phyloP scores from a whole-genome alignment of 2,329 filamentous ascomycete species.

The Pseudogymnoascus sp. region DNA sequence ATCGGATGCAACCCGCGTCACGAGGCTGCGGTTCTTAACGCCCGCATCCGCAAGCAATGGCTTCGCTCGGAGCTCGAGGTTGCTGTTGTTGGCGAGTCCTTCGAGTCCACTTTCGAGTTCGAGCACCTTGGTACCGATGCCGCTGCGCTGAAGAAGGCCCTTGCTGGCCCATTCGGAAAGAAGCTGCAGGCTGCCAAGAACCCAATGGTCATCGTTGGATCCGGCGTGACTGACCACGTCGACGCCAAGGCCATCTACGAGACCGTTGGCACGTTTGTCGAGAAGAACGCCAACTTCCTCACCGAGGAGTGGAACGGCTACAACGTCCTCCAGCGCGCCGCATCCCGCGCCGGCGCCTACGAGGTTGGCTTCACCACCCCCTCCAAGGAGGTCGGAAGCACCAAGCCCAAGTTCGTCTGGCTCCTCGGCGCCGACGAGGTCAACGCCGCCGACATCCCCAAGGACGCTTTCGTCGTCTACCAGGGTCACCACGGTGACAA shows the following conservation, averaged over 20 bases:
- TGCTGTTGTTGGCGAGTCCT: slow-evolving; percentile 82
- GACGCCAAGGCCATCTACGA: slow-evolving; percentile 94
- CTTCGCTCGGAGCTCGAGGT: slow-evolving; percentile 90
- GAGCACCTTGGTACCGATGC: slow-evolving; percentile 80
- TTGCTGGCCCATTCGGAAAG: slow-evolving; percentile 85
- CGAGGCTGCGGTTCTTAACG: slow-evolving; percentile 91
- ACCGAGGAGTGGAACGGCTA: slow-evolving; percentile 94
- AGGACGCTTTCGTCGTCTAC: slow-evolving; percentile 94
- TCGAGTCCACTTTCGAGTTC: slow-evolving; percentile 92
- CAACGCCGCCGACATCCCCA: slow-evolving; percentile 76
- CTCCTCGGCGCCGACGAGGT: slow-evolving; percentile 93
- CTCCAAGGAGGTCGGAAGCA: slow-evolving; percentile 72
- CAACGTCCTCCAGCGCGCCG: slow-evolving; percentile 90
- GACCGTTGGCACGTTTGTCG: slow-evolving; percentile 79
- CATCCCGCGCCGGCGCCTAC: slow-evolving; percentile 86
- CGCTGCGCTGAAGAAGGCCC: slow-evolving; percentile 73
- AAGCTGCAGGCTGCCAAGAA: slow-evolving; percentile 80
- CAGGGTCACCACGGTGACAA: slow-evolving; percentile 96
- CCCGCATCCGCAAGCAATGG: slow-evolving; percentile 97
- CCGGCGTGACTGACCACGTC: slow-evolving; percentile 79
- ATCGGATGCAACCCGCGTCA: slow-evolving; percentile 93
- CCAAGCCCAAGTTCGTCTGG: slow-evolving; percentile 92
- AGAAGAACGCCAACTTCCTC: slow-evolving; percentile 89
- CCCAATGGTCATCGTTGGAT: slow-evolving; percentile 95
- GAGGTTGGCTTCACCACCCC: slow-evolving; percentile 92